These are phyloP conservation scores for Phellopilus nigrolimitatus DNA, from an alignment of 1,284 basidiomycete genomes.

Conservation along the genomic window DNA sequence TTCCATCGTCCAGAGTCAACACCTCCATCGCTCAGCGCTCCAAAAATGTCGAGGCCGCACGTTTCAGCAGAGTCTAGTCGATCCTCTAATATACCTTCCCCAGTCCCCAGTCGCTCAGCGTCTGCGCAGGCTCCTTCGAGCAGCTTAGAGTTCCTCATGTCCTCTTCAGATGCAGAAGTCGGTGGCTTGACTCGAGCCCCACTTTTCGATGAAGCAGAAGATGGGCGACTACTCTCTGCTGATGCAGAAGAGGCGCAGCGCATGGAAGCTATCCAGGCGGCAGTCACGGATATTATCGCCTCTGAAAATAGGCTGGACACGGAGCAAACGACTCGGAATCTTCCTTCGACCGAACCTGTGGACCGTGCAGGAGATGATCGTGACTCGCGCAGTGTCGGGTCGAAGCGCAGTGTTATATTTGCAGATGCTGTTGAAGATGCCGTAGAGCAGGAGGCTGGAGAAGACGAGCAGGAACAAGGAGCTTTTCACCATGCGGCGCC, in stretches of 20 bases:
- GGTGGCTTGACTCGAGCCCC: constrained; percentile 59
- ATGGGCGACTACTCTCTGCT: constrained; percentile 40
- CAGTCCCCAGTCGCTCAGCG: constrained; percentile 30
- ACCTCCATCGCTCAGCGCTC: not conserved
- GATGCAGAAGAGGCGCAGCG: constrained; percentile 64
- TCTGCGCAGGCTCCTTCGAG: constrained; percentile 36
- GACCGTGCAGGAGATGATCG: not conserved
- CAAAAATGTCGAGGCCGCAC: constrained; percentile 6
- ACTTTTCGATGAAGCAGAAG: constrained; percentile 74
- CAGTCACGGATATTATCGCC: constrained; percentile 90
- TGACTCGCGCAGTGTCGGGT: constrained; percentile 17
- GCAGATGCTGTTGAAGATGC: constrained; percentile 34
- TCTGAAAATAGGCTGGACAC: constrained; percentile 53
- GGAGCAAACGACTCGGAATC: constrained; percentile 16
- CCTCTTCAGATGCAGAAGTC: constrained; percentile 48
- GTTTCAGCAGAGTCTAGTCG: constrained; percentile 4
- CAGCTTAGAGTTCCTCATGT: constrained; percentile 74
- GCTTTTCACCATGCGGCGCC: constrained; percentile 73
- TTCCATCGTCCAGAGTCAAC: constrained; percentile 7
- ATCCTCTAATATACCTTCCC: constrained; percentile 14
- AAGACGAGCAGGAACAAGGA: constrained; percentile 39
- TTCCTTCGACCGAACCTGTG: constrained; percentile 14
- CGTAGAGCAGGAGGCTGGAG: constrained; percentile 43
- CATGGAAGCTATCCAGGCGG: constrained; percentile 93
- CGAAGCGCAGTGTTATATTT: constrained; percentile 4